Evolutionary conservation across 1,284 basidiomycete species (phyloP).

Genomic region (Termitomyces sp.): DNA sequence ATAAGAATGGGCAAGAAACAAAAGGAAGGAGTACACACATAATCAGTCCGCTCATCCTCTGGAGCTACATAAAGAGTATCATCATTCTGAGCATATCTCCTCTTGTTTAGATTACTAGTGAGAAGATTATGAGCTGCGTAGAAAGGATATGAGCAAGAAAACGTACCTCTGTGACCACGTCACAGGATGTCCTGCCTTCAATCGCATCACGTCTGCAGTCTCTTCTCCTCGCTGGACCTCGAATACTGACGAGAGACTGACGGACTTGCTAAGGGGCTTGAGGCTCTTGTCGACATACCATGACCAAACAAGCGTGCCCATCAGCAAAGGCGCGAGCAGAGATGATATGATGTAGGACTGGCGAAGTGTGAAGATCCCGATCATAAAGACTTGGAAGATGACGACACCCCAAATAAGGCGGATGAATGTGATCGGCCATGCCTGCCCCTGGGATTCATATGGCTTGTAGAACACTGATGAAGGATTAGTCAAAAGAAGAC

Average conservation of each 20-base stretch:
- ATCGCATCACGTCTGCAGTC: slow-evolving; percentile 65
- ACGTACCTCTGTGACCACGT: slow-evolving; percentile 78
- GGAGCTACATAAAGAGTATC: slow-evolving; percentile 93
- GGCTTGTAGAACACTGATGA: slow-evolving; percentile 83
- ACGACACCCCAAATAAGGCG: slow-evolving; percentile 86
- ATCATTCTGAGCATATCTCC: slow-evolving; percentile 87
- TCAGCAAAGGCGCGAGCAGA: slow-evolving; percentile 74
- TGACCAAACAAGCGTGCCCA: slow-evolving; percentile 75
- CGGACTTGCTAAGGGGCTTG: slow-evolving; percentile 75
- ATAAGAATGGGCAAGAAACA: background rate
- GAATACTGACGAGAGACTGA: slow-evolving; percentile 80
- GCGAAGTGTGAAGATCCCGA: slow-evolving; percentile 85
- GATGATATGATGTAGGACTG: slow-evolving; percentile 75
- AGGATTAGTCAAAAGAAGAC: slow-evolving; percentile 6
- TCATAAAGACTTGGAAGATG: slow-evolving; percentile 90
- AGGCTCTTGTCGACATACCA: slow-evolving; percentile 73
- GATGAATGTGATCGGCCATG: slow-evolving; percentile 89
- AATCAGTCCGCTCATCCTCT: slow-evolving; percentile 86
- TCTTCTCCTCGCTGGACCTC: slow-evolving; percentile 86
- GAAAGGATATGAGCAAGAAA: background rate
- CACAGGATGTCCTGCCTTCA: slow-evolving; percentile 77
- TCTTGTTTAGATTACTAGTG: slow-evolving; percentile 71
- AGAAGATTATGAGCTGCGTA: slow-evolving; percentile 5
- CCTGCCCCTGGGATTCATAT: slow-evolving; percentile 89
- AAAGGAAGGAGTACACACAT: slow-evolving; percentile 42